Evolutionary conservation across 2,329 filamentous ascomycete species (phyloP).

Genomic region (Didymella pomorum): DNA sequence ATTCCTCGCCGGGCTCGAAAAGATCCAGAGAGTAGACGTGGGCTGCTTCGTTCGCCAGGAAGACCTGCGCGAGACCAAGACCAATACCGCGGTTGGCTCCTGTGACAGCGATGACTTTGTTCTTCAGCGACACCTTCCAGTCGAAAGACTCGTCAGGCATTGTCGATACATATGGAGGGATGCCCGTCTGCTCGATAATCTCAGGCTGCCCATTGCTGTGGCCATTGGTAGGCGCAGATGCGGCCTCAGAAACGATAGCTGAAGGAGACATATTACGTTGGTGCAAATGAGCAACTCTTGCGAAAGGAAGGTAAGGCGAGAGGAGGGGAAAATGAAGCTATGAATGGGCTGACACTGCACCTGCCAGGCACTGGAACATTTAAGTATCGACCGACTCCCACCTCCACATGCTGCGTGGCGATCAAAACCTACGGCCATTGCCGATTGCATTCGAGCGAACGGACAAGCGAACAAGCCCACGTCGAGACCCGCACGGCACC

Average conservation of each 20-base stretch:
- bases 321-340: slow-evolving; percentile 4
- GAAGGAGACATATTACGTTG: slow-evolving; percentile 41
- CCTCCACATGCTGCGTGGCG: slow-evolving; percentile 25
- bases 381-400: slow-evolving; percentile 30
- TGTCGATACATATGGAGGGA: slow-evolving; percentile 52
- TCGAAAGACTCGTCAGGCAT: slow-evolving; percentile 55
- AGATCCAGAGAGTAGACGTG: slow-evolving; percentile 61
- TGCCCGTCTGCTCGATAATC: slow-evolving; percentile 36
- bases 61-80: slow-evolving; percentile 57
- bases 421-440: slow-evolving; percentile 14
- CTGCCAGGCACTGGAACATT: slow-evolving; percentile 24
- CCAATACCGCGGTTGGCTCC: slow-evolving; percentile 51
- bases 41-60: slow-evolving; percentile 57
- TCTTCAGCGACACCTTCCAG: slow-evolving; percentile 56
- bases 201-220: slow-evolving; percentile 24
- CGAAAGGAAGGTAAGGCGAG: slow-evolving; percentile 26
- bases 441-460: slow-evolving; percentile 12
- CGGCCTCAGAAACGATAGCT: slow-evolving; percentile 31
- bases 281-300: slow-evolving; percentile 19
- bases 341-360: slow-evolving; percentile 12
- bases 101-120: slow-evolving; percentile 52
- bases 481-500: background rate
- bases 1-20: slow-evolving; percentile 57
- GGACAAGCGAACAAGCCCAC: slow-evolving; percentile 2
- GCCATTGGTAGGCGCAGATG: slow-evolving; percentile 27